A percentile compares a stretch with the other conserved stretches of the same genome.
These are phyloP conservation scores for Aureobasidium sp. DNA, from an alignment of 2,329 filamentous ascomycete genomes.

Conservation along the genomic window DNA sequence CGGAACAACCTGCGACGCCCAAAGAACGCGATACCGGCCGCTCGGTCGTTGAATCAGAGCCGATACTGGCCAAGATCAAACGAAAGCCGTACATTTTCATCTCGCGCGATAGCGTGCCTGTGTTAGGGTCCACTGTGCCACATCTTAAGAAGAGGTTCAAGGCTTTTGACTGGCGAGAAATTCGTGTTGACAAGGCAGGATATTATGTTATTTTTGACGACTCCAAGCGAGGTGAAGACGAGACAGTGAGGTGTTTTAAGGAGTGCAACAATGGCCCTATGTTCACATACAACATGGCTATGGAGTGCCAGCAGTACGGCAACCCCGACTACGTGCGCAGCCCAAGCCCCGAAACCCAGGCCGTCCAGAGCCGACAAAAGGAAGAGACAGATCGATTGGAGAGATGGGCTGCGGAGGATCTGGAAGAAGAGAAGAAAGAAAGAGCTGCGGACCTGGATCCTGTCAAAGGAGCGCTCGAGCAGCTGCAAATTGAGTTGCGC, in stretches of 20 bases:
- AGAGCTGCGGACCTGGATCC: conserved; percentile 84
- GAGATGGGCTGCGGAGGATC: conserved; percentile 68
- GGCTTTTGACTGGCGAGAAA: conserved; percentile 69
- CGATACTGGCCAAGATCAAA: conserved; percentile 60
- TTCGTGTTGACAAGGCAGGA: conserved; percentile 74
- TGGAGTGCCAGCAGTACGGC: conserved; percentile 70
- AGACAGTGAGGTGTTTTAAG: conserved; percentile 71
- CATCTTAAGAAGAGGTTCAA: conserved; percentile 88
- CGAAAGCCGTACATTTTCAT: conserved; percentile 87
- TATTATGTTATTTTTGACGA: conserved; percentile 88
- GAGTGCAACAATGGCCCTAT: conserved; percentile 73
- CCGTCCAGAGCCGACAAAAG: conserved; percentile 45
- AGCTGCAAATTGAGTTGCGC: conserved; percentile 69
- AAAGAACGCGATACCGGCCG: conserved; percentile 35
- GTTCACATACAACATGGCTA: conserved; percentile 88
- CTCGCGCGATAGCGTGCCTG: conserved; percentile 75
- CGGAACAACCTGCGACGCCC: conserved; percentile 29
- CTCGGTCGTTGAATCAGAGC: conserved; percentile 55
- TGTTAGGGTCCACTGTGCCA: conserved; percentile 73
- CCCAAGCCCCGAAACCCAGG: conserved; percentile 42
- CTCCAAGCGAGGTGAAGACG: conserved; percentile 63
- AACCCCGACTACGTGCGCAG: conserved; percentile 54
- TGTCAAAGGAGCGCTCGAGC: conserved; percentile 71
- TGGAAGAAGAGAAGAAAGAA: conserved; percentile 84
- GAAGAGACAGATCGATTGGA: conserved; percentile 59